phyloP scores from a whole-genome alignment of 176 grass and related monocot genomes.

The Triticum timopheevii region DNA sequence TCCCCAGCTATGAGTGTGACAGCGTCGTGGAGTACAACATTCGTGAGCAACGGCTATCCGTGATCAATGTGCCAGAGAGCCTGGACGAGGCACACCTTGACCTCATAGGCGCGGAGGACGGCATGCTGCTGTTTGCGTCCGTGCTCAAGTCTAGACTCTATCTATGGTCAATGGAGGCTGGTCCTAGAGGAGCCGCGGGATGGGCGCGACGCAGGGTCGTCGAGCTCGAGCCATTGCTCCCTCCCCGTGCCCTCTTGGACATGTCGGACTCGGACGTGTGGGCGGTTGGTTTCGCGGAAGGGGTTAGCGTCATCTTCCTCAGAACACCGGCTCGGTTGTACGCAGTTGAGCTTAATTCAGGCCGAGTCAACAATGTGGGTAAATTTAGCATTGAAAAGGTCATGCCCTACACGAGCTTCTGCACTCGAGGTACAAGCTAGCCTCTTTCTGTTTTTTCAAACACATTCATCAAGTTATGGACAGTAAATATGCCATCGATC shows the following conservation, averaged over 20 bases:
- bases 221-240: neutral
- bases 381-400: neutral
- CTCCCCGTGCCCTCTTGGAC: neutral
- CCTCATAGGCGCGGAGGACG: neutral
- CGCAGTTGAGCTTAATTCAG: neutral
- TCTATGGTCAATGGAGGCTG: neutral
- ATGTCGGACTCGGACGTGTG: neutral
- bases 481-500: neutral
- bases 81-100: neutral
- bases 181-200: neutral
- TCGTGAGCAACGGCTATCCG: neutral
- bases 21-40: neutral
- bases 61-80: neutral
- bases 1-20: neutral
- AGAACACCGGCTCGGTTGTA: neutral
- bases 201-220: neutral
- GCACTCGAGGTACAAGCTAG: neutral
- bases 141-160: neutral
- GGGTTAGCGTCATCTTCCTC: neutral
- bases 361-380: neutral
- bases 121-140: neutral
- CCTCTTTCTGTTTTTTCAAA: neutral
- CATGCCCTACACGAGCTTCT: constrained; percentile 1
- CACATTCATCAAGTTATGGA: neutral
- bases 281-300: neutral